Conservation (phyloP, 345 rosid species). For the Melastoma malabathricum region DNA sequence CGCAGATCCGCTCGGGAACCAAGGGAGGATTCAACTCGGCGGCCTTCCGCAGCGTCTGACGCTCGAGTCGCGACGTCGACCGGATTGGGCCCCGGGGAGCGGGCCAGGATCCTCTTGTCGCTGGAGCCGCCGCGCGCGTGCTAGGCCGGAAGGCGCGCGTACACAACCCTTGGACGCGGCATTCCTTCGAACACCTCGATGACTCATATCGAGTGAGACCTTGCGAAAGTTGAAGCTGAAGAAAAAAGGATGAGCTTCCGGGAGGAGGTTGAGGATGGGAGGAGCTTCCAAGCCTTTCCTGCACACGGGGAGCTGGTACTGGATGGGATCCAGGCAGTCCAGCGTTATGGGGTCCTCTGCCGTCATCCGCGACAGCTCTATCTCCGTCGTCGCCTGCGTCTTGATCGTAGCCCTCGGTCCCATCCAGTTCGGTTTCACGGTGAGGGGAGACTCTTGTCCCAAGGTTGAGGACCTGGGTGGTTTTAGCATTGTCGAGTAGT, state of each 20-base stretch:
- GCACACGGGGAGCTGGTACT: slow-evolving; percentile 93
- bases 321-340: slow-evolving; percentile 76
- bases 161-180: no score
- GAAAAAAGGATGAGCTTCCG: slow-evolving; percentile 51
- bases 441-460: slow-evolving; percentile 11
- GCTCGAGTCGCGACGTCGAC: no score
- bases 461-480: not conserved
- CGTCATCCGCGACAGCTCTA: slow-evolving; percentile 61
- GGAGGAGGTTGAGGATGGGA: slow-evolving; percentile 71
- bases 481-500: no score
- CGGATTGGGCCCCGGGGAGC: no score
- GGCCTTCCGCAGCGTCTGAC: no score
- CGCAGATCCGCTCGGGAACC: no score
- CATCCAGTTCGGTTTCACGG: slow-evolving; percentile 96
- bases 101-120: no score
- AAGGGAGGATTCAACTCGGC: no score
- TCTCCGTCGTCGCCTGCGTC: slow-evolving; percentile 89
- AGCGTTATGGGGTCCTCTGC: slow-evolving; percentile 69
- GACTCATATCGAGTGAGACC: no score
- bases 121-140: no score
- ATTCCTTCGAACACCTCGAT: no score
- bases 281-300: slow-evolving; percentile 79
- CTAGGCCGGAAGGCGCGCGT: no score
- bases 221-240: not conserved
- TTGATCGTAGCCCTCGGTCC: slow-evolving; percentile 96